These are phyloP conservation scores for Cercospora canescens DNA, from an alignment of 2,329 filamentous ascomycete genomes.

Conservation along the genomic window DNA sequence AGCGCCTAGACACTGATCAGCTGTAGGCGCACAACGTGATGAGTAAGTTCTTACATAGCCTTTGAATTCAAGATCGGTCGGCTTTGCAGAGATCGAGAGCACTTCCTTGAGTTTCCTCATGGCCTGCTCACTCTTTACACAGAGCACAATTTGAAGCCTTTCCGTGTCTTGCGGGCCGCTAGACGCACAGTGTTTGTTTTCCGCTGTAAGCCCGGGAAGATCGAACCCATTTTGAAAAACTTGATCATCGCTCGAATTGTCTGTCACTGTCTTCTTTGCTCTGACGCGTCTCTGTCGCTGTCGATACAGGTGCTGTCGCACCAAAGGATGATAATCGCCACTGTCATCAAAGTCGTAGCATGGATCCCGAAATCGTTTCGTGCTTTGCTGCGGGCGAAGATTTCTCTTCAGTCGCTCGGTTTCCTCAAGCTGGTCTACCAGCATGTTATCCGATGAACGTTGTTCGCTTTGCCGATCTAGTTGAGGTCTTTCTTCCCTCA, in stretches of 20 bases:
- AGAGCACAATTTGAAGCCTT: background rate
- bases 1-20: background rate
- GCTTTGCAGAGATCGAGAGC: background rate
- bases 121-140: background rate
- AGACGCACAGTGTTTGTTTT: background rate
- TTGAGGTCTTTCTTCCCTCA: background rate
- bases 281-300: background rate
- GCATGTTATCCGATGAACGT: background rate
- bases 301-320: background rate
- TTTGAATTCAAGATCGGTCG: background rate
- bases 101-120: background rate
- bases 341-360: background rate
- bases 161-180: background rate
- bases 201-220: background rate
- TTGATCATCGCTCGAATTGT: background rate
- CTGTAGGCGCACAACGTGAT: background rate
- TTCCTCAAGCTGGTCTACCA: background rate
- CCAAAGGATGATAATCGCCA: background rate
- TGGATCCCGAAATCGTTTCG: background rate
- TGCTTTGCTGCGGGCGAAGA: background rate
- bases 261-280: background rate
- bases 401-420: background rate
- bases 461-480: background rate
- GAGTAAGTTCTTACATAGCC: background rate
- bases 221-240: background rate